A percentile compares a stretch with the other conserved stretches of the same genome.
Evolutionary conservation across 345 rosid species (phyloP).

Genomic region (Eucalyptus cladocalyx): DNA sequence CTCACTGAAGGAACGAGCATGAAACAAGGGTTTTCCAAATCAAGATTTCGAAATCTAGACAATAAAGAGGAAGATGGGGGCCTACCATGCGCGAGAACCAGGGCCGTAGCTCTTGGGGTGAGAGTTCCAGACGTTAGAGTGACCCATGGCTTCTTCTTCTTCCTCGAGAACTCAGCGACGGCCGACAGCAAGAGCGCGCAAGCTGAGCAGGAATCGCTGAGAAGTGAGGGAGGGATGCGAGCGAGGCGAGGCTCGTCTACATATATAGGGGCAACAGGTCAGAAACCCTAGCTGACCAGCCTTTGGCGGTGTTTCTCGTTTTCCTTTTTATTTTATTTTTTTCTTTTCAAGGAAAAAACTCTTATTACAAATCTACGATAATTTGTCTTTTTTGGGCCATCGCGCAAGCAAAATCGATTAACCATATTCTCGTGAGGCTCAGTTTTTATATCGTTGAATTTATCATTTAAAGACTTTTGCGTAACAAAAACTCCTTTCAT

Average conservation of each 20-base stretch:
- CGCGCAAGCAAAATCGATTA: background rate
- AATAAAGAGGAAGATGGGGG: background rate
- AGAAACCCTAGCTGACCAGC: background rate
- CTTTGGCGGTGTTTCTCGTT: background rate
- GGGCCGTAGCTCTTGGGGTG: constrained; percentile 6
- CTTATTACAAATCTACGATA: background rate
- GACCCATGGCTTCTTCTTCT: background rate
- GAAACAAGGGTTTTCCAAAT: background rate
- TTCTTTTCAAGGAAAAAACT: accelerated
- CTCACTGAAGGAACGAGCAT: background rate
- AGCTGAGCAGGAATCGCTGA: background rate
- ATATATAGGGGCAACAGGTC: background rate
- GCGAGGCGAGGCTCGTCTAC: background rate
- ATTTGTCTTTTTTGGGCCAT: background rate
- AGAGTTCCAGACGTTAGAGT: constrained; percentile 1
- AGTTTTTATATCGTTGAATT: background rate
- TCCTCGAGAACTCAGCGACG: background rate
- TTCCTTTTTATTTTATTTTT: background rate
- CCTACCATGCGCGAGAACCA: background rate
- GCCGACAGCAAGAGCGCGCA: background rate
- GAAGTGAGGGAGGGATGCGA: background rate
- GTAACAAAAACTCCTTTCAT: background rate
- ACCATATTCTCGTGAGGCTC: background rate
- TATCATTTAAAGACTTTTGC: background rate
- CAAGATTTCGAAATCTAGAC: background rate